phyloP scores from a whole-genome alignment of 768 basidiomycete genomes.

The Pisolithus sp. region DNA sequence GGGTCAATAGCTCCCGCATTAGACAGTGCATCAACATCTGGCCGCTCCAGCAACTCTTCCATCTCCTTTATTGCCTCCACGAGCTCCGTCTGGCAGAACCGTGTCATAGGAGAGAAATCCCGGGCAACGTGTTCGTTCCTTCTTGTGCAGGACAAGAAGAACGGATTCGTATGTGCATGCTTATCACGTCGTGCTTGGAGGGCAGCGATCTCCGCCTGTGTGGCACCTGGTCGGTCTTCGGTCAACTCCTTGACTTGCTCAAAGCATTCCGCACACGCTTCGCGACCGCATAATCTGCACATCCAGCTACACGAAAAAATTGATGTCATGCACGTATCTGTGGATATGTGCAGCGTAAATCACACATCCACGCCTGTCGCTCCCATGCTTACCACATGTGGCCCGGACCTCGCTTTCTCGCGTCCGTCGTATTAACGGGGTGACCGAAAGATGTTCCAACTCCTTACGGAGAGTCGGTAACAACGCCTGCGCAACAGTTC shows the following conservation, averaged over 20 bases:
- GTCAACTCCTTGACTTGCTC: constrained; percentile 62
- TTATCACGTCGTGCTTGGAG: constrained; percentile 51
- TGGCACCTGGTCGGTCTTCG: constrained; percentile 41
- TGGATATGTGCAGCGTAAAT: background rate
- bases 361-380: constrained; percentile 3
- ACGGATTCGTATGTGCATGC: constrained; percentile 60
- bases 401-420: constrained; percentile 79
- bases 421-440: constrained; percentile 61
- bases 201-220: constrained; percentile 42
- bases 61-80: constrained; percentile 61
- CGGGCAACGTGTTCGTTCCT: constrained; percentile 61
- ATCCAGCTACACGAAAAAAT: constrained; percentile 88
- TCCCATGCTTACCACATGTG: constrained; percentile 62
- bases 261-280: constrained; percentile 83
- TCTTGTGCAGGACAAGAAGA: constrained; percentile 66
- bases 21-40: constrained; percentile 23
- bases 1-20: constrained; percentile 25
- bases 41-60: constrained; percentile 42
- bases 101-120: constrained; percentile 75
- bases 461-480: constrained; percentile 63
- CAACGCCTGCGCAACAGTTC: constrained; percentile 60
- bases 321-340: constrained; percentile 92
- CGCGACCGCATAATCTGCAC: constrained; percentile 86
- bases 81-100: constrained; percentile 64
- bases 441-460: constrained; percentile 48